These are phyloP conservation scores for Trifolium pratense DNA, from an alignment of 306 rosid species.

Conservation along the genomic window DNA sequence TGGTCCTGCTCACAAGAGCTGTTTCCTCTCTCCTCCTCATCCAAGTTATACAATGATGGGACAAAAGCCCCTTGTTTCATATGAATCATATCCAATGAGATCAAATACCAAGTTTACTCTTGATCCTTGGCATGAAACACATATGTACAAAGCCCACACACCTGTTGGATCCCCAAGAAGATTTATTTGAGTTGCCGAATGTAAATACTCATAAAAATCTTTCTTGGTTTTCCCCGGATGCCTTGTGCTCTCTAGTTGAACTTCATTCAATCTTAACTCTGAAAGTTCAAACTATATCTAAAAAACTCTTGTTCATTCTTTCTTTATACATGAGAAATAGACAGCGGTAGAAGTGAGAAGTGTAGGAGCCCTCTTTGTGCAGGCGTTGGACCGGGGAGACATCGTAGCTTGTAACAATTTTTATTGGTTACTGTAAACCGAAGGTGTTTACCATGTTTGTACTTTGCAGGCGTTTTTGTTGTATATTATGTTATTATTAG, in stretches of 20 bases:
- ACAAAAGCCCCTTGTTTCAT: slow-evolving; percentile 55
- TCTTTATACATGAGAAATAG: slow-evolving; percentile 24
- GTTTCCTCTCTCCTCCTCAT: slow-evolving; percentile 84
- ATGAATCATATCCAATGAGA: slow-evolving; percentile 61
- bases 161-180: slow-evolving; percentile 88
- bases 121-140: slow-evolving; percentile 64
- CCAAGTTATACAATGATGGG: slow-evolving; percentile 59
- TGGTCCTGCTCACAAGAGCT: slow-evolving; percentile 63
- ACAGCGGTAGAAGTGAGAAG: slow-evolving; percentile 28
- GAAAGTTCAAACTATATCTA: slow-evolving; percentile 29
- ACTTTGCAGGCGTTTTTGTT: slow-evolving; percentile 41
- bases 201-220: slow-evolving; percentile 54
- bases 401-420: slow-evolving; percentile 49
- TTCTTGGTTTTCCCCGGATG: slow-evolving; percentile 42
- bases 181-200: slow-evolving; percentile 54
- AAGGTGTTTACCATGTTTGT: slow-evolving; percentile 45
- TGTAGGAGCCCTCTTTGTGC: slow-evolving; percentile 12
- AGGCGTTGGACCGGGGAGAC: slow-evolving; percentile 37
- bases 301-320: slow-evolving; percentile 35
- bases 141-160: slow-evolving; percentile 57
- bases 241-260: slow-evolving; percentile 41
- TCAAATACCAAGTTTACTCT: slow-evolving; percentile 55
- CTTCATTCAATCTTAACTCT: slow-evolving; percentile 30
- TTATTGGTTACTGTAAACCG: slow-evolving; percentile 50
- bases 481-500: slow-evolving; percentile 49